phyloP scores from a whole-genome alignment of 768 basidiomycete genomes.

The Tylopilus rubrobrunneus region DNA sequence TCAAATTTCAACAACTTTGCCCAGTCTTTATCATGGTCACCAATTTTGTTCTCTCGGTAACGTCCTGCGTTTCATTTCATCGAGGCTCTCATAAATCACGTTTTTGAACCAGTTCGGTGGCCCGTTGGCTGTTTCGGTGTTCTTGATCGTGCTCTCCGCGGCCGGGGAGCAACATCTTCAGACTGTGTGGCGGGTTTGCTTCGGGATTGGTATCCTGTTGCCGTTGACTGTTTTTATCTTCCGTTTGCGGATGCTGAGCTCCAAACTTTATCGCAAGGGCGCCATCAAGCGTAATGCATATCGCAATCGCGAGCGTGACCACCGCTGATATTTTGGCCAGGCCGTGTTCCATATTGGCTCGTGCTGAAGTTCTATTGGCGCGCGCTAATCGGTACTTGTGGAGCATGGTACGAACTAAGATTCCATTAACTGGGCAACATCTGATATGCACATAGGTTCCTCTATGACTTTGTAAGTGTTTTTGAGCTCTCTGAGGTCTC shows the following conservation, averaged over 20 bases:
- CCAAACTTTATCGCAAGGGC: slow-evolving; percentile 56
- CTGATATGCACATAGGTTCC: slow-evolving; percentile 43
- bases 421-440: not conserved
- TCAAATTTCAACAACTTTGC: not conserved
- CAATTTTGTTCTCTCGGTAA: slow-evolving; percentile 62
- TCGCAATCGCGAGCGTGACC: not conserved
- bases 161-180: slow-evolving; percentile 57
- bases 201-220: slow-evolving; percentile 58
- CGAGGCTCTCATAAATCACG: not conserved
- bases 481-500: not conserved
- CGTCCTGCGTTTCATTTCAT: slow-evolving; percentile 11
- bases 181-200: slow-evolving; percentile 67
- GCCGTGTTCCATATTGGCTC: slow-evolving; percentile 56
- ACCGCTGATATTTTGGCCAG: slow-evolving; percentile 29
- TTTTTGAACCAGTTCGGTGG: slow-evolving; percentile 50
- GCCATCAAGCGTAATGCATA: slow-evolving; percentile 57
- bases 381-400: slow-evolving; percentile 65
- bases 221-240: slow-evolving; percentile 70
- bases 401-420: slow-evolving; percentile 50
- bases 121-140: slow-evolving; percentile 61
- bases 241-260: slow-evolving; percentile 69
- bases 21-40: slow-evolving; percentile 73
- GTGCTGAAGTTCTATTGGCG: slow-evolving; percentile 65
- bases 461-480: slow-evolving; percentile 58
- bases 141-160: slow-evolving; percentile 64